phyloP scores from a whole-genome alignment of 1,284 basidiomycete genomes.

The Irpex lacteus region DNA sequence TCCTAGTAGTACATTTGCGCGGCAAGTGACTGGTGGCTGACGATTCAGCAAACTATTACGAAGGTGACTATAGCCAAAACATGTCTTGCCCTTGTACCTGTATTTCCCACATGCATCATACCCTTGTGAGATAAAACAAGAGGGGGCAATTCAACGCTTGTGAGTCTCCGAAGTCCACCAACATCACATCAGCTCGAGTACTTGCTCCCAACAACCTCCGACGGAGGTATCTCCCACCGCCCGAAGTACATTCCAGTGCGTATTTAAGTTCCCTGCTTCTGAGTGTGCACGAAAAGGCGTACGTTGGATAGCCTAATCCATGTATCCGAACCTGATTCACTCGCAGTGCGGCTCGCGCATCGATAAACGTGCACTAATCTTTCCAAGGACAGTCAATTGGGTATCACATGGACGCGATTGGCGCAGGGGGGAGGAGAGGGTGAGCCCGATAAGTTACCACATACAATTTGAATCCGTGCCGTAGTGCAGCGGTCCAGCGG shows the following conservation, averaged over 20 bases:
- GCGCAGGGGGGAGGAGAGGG: too few relatives aligned
- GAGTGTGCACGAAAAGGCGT: neutral
- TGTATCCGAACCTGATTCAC: neutral
- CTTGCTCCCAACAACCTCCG: neutral
- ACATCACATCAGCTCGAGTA: neutral
- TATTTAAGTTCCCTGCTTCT: neutral
- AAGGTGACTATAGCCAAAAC: neutral
- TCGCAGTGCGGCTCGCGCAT: neutral
- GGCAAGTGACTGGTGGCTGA: too few relatives aligned
- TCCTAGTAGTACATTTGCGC: too few relatives aligned
- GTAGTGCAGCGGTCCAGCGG: too few relatives aligned
- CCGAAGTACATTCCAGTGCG: neutral
- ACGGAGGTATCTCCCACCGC: neutral
- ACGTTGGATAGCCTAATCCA: neutral
- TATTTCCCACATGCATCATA: neutral
- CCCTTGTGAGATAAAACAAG: neutral
- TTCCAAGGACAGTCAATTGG: neutral
- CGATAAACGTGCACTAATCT: conserved; percentile 1
- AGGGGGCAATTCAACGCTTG: neutral
- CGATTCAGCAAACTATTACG: too few relatives aligned
- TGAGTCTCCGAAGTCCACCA: neutral
- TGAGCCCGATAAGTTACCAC: too few relatives aligned
- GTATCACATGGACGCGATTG: neutral
- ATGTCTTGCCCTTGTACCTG: neutral
- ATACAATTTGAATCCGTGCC: too few relatives aligned